Evolutionary conservation across 2,329 filamentous ascomycete species (phyloP).

Genomic region (Cryphonectria japonica): DNA sequence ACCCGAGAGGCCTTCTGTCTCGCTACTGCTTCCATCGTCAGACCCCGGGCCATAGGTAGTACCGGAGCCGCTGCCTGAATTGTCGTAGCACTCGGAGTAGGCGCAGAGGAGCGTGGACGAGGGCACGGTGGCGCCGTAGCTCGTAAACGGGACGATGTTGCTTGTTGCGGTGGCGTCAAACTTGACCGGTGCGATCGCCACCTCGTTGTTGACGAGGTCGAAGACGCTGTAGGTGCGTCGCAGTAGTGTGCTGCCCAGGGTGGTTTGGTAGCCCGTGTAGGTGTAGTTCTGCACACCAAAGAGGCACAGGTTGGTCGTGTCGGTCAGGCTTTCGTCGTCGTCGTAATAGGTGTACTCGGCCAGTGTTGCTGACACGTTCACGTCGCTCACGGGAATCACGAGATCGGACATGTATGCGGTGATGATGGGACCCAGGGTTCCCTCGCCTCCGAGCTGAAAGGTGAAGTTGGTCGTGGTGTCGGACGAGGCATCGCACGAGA

Average conservation of each 20-base stretch:
- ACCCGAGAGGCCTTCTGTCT: not conserved
- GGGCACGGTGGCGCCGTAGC: constrained; percentile 35
- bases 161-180: constrained; percentile 30
- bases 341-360: constrained; percentile 1
- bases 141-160: constrained; percentile 36
- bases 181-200: constrained; percentile 38
- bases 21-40: not conserved
- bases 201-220: constrained; percentile 39
- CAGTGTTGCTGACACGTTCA: constrained; percentile 5
- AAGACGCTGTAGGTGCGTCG: constrained; percentile 41
- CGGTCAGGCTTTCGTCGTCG: not conserved
- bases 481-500: constrained; percentile 35
- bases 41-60: constrained; percentile 3
- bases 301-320: constrained; percentile 31
- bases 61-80: constrained; percentile 1
- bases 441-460: constrained; percentile 35
- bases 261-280: constrained; percentile 24
- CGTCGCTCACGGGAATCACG: constrained; percentile 31
- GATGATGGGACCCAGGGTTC: constrained; percentile 34
- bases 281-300: constrained; percentile 39
- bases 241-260: constrained; percentile 35
- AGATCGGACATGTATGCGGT: constrained; percentile 36
- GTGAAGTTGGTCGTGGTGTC: constrained; percentile 32
- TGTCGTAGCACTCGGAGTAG: constrained; percentile 16
- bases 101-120: constrained; percentile 33